Conservation (phyloP, 306 rosid species). For the Rosa multiflora region DNA sequence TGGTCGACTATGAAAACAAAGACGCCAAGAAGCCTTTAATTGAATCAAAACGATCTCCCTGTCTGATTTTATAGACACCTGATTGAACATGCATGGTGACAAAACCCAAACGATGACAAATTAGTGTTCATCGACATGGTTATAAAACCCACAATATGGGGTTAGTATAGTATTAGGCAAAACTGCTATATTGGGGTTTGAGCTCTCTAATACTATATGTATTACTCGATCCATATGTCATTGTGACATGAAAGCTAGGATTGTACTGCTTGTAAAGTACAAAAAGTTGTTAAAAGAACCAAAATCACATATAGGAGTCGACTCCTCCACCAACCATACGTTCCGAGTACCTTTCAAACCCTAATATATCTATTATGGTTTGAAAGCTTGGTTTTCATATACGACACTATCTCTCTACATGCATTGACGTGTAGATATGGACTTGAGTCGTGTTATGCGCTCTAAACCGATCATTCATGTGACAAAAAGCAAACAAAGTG, state of each 20-base stretch:
- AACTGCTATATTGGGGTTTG: background rate
- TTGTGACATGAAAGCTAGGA: background rate
- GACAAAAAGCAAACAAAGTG: background rate
- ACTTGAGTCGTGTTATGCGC: constrained; percentile 34
- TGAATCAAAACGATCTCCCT: background rate
- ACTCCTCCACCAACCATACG: background rate
- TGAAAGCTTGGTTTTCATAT: constrained; percentile 23
- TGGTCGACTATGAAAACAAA: background rate
- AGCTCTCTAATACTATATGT: background rate
- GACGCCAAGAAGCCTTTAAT: background rate
- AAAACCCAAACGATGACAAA: constrained; percentile 11
- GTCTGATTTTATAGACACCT: background rate
- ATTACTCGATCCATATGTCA: constrained; percentile 7
- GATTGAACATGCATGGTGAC: background rate
- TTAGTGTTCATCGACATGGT: constrained; percentile 3
- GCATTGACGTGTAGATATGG: constrained; percentile 16
- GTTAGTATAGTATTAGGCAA: background rate
- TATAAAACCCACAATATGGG: background rate
- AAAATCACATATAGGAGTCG: background rate
- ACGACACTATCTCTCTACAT: constrained; percentile 19
- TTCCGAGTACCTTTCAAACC: background rate
- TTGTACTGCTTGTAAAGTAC: background rate
- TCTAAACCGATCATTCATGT: constrained; percentile 24
- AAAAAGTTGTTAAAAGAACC: background rate
- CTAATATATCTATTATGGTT: background rate